These are phyloP conservation scores for Aphanomyces astaci DNA, from an alignment of 352 stramenopile genomes.

Conservation along the genomic window DNA sequence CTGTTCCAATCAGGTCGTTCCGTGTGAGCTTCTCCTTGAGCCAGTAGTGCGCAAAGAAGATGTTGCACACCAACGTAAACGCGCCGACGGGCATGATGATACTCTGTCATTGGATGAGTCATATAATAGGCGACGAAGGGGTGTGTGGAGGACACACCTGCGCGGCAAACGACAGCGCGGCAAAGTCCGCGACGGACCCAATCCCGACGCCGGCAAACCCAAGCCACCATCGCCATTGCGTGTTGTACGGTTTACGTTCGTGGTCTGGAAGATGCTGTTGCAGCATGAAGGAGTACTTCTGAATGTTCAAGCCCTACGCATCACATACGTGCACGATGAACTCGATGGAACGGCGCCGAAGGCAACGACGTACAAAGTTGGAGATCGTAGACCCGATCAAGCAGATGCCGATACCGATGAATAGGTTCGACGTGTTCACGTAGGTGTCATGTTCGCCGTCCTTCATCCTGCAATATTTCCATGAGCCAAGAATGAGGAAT, in stretches of 20 bases:
- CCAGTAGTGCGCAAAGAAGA: constrained; percentile 65
- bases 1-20: constrained; percentile 56
- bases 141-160: constrained; percentile 24
- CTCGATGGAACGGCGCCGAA: background rate
- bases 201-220: constrained; percentile 44
- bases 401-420: constrained; percentile 23
- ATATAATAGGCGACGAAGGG: too few relatives aligned
- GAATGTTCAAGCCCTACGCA: constrained; percentile 58
- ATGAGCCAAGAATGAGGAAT: background rate
- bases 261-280: constrained; percentile 48
- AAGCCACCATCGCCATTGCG: constrained; percentile 30
- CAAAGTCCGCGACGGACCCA: constrained; percentile 47
- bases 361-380: constrained; percentile 8
- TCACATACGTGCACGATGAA: background rate
- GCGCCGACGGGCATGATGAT: constrained; percentile 71
- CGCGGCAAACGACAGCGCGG: constrained; percentile 18
- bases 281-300: constrained; percentile 86
- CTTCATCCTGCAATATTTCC: background rate
- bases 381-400: constrained; percentile 22
- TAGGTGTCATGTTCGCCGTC: background rate
- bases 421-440: constrained; percentile 16
- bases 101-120: too few relatives aligned
- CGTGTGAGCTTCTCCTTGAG: constrained; percentile 68
- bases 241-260: constrained; percentile 57
- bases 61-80: constrained; percentile 77